These are phyloP conservation scores for Xylaria multiplex DNA, from an alignment of 2,329 filamentous ascomycete genomes.

Conservation along the genomic window DNA sequence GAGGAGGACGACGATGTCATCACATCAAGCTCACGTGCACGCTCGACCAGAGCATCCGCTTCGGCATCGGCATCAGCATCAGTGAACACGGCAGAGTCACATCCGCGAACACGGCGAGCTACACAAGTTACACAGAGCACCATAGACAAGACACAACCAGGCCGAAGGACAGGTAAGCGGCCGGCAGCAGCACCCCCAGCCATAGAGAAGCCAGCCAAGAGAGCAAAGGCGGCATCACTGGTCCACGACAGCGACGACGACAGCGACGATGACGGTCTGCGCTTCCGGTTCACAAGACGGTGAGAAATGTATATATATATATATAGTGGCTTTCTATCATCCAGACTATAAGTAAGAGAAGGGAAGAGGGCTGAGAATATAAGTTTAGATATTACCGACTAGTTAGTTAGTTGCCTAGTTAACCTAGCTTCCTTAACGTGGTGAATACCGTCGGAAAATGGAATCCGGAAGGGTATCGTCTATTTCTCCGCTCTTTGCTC, in stretches of 20 bases:
- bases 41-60: slow-evolving; percentile 47
- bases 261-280: slow-evolving; percentile 65
- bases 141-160: slow-evolving; percentile 40
- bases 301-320: slow-evolving; percentile 38
- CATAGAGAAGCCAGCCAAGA: slow-evolving; percentile 52
- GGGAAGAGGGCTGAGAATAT: background rate
- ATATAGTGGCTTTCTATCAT: background rate
- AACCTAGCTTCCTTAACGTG: too few species aligned
- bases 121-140: slow-evolving; percentile 38
- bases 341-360: background rate
- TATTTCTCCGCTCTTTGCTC: slow-evolving; percentile 23
- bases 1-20: slow-evolving; percentile 37
- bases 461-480: slow-evolving; percentile 21
- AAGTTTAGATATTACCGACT: slow-evolving; percentile 11
- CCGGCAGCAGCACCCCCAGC: slow-evolving; percentile 48
- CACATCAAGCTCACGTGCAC: slow-evolving; percentile 39
- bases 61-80: slow-evolving; percentile 42
- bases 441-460: slow-evolving; percentile 4
- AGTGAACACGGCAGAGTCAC: slow-evolving; percentile 26
- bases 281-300: slow-evolving; percentile 66
- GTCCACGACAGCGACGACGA: slow-evolving; percentile 51
- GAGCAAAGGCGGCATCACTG: slow-evolving; percentile 44
- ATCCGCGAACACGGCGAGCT: slow-evolving; percentile 34
- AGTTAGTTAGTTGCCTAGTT: too few species aligned
- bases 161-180: slow-evolving; percentile 47